These are phyloP conservation scores for Pterulicium gracile DNA, from an alignment of 1,284 basidiomycete genomes.

Conservation along the genomic window DNA sequence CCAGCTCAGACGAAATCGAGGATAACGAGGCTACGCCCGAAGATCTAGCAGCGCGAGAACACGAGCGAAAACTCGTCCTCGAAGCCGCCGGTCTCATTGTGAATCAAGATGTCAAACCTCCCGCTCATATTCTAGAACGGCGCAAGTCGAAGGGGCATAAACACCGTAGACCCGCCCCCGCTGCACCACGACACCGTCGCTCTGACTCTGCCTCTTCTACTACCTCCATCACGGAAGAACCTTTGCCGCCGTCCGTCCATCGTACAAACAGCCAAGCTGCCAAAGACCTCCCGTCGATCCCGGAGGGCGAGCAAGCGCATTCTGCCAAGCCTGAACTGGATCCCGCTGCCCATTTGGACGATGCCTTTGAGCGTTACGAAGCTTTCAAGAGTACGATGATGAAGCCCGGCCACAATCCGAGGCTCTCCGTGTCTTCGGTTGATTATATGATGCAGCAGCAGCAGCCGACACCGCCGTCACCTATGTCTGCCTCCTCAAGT, in stretches of 20 bases:
- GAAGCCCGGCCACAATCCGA: constrained; percentile 23
- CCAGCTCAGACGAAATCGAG: constrained; percentile 45
- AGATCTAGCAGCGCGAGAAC: constrained; percentile 57
- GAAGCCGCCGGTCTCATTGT: constrained; percentile 84
- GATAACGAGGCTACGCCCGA: constrained; percentile 38
- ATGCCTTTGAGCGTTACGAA: constrained; percentile 88
- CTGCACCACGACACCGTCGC: constrained; percentile 22
- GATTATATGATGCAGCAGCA: constrained; percentile 24
- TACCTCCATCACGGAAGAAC: neutral
- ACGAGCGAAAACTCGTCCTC: constrained; percentile 72
- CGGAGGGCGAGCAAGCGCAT: constrained; percentile 22
- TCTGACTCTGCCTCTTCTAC: constrained; percentile 13
- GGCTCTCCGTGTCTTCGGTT: constrained; percentile 50
- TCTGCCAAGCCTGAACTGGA: constrained; percentile 17
- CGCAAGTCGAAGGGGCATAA: constrained; percentile 10
- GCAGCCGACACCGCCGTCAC: constrained; percentile 23
- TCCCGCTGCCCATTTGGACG: constrained; percentile 42
- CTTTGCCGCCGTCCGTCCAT: constrained; percentile 4
- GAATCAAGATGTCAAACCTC: constrained; percentile 36
- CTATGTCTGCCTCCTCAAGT: constrained; percentile 16
- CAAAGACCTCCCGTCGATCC: constrained; percentile 50
- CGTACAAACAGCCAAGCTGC: constrained; percentile 1
- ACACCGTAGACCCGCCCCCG: constrained; percentile 42
- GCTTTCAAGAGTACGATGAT: constrained; percentile 42
- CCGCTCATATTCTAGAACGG: constrained; percentile 14